Conservation (phyloP, 257 asterid genomes). For the Solanum corneliomulleri region DNA sequence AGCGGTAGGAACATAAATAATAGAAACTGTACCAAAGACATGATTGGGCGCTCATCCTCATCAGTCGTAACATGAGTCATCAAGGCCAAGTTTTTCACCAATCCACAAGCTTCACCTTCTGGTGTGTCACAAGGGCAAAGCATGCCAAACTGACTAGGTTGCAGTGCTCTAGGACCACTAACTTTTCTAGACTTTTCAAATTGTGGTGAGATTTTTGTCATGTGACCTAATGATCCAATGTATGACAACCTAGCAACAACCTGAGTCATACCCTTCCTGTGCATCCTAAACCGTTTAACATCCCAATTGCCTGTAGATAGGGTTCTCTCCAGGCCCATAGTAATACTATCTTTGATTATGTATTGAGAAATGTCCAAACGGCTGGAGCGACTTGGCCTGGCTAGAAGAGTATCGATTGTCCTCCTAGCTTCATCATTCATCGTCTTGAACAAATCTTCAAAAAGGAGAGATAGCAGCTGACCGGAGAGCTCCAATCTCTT, state of each 20-base stretch:
- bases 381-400: constrained; percentile 34
- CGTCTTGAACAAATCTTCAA: constrained; percentile 95
- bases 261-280: constrained; percentile 95
- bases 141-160: constrained; percentile 99
- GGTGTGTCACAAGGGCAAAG: constrained; percentile 99
- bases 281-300: constrained; percentile 80
- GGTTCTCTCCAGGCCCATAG: constrained; percentile 66
- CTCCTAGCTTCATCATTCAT: constrained; percentile 56
- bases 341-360: constrained; percentile 32
- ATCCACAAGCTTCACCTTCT: constrained; percentile 97
- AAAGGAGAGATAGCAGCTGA: constrained; percentile 71
- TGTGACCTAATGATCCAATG: constrained; percentile 71
- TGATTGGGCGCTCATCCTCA: constrained; percentile 77
- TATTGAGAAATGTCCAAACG: constrained; percentile 52
- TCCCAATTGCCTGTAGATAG: constrained; percentile 95
- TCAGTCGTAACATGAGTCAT: constrained; percentile 99
- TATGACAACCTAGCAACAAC: constrained; percentile 73
- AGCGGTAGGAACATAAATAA: neutral
- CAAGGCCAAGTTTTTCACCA: constrained; percentile 93
- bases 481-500: constrained; percentile 94
- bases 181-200: constrained; percentile 95
- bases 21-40: constrained; percentile 56
- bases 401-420: constrained; percentile 22
- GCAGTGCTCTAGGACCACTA: constrained; percentile 97
- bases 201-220: constrained; percentile 85